Evolutionary conservation across 495 filamentous ascomycete genomes (phyloP), one percentile per base, ranked within the genome.

Genomic region (Chaetomidium leptoderma): DNA sequence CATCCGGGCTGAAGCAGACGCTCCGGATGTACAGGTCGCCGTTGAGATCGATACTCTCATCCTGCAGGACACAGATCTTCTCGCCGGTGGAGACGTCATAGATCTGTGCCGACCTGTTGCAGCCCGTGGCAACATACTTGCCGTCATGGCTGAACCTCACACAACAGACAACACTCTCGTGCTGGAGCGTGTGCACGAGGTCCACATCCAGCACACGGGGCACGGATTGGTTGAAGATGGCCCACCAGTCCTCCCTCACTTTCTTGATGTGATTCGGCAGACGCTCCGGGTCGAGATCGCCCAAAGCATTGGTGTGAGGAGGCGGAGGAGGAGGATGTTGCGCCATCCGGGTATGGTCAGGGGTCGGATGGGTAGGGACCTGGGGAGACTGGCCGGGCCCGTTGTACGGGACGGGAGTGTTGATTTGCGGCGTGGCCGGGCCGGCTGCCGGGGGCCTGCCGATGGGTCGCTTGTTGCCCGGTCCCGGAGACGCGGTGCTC

Each of bases 1-100:
- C 90, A 70, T 95, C 90, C 2, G 90, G 90, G 68, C 90, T 93
- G 76, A 95, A 95, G 72, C 90, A 95, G 32, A 95, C 90, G 65
- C 90, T 95, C 63, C 90, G 76, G 62, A 95, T 95, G 66, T 95
- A 95, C 17, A 95, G 77, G 72, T 95, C 90, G 3, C 90, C 90
- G 55, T 83, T 86, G 48, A 88, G 83, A 65, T 95, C 90, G 46
- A 89, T 89, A 39, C 79, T 84, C 60, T 93, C 91, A 63, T 95
- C 90, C 66, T 91, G 87, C 37, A 93, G 74, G 24, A 86, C 81
- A 55, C 87, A 88, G 49, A 93, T 80, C 68, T 89, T 89, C 58
- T 87, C 84, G 51, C 90, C 90, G 9, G 82, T 86, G 46, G 73
- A 74, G 33, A 95, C 90, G 61, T 95, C 90, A 70, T 91, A 95